phyloP scores from a whole-genome alignment of 345 rosid genomes.

The Eucalyptus camaldulensis region DNA sequence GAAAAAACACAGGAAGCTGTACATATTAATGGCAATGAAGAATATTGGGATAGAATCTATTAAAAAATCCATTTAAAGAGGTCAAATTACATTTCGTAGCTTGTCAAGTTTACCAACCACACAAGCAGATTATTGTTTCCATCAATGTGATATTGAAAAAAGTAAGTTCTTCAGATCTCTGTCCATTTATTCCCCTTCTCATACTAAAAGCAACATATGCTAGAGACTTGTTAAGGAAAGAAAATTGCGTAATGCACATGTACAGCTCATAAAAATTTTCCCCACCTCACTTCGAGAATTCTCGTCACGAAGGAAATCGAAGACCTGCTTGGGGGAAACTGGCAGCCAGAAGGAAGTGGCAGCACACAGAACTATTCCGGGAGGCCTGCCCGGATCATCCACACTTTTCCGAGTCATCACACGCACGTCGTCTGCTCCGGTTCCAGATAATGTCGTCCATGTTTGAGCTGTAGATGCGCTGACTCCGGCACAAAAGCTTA shows the following conservation, averaged over 20 bases:
- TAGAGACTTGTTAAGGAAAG: background rate
- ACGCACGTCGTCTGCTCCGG: slow-evolving; percentile 61
- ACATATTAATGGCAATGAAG: background rate
- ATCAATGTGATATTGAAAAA: background rate
- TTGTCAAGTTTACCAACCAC: background rate
- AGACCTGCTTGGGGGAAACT: slow-evolving; percentile 45
- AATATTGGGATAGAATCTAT: background rate
- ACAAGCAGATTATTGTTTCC: background rate
- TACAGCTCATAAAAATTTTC: background rate
- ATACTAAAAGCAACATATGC: background rate
- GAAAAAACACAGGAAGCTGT: background rate
- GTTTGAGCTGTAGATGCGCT: slow-evolving; percentile 57
- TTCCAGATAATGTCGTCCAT: slow-evolving; percentile 56
- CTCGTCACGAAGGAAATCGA: slow-evolving; percentile 83
- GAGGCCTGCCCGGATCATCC: slow-evolving; percentile 82
- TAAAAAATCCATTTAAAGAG: background rate
- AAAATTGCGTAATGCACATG: background rate
- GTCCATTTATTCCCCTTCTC: background rate
- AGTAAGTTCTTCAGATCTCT: background rate
- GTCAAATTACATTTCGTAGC: background rate
- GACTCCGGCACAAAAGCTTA: slow-evolving; percentile 67
- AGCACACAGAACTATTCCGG: slow-evolving; percentile 70
- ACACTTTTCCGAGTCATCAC: slow-evolving; percentile 78
- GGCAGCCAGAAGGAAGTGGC: slow-evolving; percentile 96
- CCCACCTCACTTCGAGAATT: slow-evolving; percentile 58